A percentile compares a stretch with the other conserved stretches of the same genome.
Conservation (phyloP, 2,329 filamentous ascomycete genomes). For the Pseudogymnoascus sp. region DNA sequence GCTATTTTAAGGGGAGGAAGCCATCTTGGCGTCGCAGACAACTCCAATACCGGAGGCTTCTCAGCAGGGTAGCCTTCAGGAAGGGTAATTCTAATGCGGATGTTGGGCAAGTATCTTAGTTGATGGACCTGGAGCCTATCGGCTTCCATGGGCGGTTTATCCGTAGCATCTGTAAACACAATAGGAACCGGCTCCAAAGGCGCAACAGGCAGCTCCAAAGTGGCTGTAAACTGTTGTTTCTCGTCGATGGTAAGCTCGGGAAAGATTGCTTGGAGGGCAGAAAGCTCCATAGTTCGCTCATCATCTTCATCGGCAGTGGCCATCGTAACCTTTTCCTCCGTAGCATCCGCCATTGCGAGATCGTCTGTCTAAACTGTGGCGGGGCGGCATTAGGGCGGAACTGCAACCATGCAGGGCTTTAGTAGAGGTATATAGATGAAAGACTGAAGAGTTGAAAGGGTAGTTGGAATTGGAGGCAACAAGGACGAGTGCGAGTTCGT, state of each 20-base stretch:
- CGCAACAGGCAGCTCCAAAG: conserved; percentile 52
- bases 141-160: conserved; percentile 19
- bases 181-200: conserved; percentile 44
- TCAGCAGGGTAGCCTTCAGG: conserved; percentile 52
- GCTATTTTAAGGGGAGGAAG: conserved; percentile 42
- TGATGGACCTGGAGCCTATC: conserved; percentile 36
- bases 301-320: conserved; percentile 53
- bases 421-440: not conserved
- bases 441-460: not conserved
- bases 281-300: conserved; percentile 51
- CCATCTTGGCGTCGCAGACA: conserved; percentile 53
- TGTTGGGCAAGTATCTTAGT: conserved; percentile 45
- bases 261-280: conserved; percentile 56
- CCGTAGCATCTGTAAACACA: not conserved
- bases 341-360: not conserved
- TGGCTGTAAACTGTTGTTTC: conserved; percentile 37
- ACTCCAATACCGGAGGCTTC: conserved; percentile 41
- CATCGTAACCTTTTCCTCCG: not conserved
- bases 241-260: conserved; percentile 51
- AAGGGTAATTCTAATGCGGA: conserved; percentile 47
- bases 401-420: conserved; percentile 3
- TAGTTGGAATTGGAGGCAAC: not conserved
- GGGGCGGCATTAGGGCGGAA: not conserved
- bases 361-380: not conserved
- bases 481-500: not conserved